phyloP scores from a whole-genome alignment of 257 asterid genomes.

The Coffea canephora region DNA sequence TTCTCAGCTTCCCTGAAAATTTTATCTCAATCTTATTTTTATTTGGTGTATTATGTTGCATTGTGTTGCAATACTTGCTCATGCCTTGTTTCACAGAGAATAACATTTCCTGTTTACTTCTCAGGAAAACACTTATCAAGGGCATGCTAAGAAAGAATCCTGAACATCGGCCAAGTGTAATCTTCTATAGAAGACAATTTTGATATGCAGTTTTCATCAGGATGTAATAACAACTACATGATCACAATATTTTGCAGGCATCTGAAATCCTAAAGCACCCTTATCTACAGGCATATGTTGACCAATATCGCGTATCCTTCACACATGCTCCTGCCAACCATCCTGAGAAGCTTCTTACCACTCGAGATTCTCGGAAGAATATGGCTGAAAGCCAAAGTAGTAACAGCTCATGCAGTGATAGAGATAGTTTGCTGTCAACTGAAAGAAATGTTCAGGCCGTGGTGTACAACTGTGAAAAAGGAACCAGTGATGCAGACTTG shows the following conservation, averaged over 20 bases:
- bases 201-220: background rate
- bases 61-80: background rate
- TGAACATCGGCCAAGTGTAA: constrained; percentile 91
- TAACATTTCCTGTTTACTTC: constrained; percentile 2
- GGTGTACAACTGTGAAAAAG: constrained; percentile 37
- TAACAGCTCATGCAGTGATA: constrained; percentile 90
- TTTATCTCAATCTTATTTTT: background rate
- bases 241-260: constrained; percentile 54
- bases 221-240: constrained; percentile 2
- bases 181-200: constrained; percentile 28
- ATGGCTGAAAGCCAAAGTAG: constrained; percentile 95
- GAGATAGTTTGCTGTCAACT: constrained; percentile 58
- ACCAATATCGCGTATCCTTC: constrained; percentile 65
- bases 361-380: constrained; percentile 41
- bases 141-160: constrained; percentile 98
- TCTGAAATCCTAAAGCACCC: constrained; percentile 88
- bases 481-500: constrained; percentile 33
- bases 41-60: constrained; percentile 1
- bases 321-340: constrained; percentile 28
- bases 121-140: constrained; percentile 87
- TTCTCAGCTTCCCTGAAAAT: background rate
- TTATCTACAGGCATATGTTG: constrained; percentile 72
- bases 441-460: constrained; percentile 44
- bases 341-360: constrained; percentile 45
- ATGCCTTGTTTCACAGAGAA: background rate